phyloP scores from a whole-genome alignment of 148 eudicot genomes.

The Polygonum aviculare region DNA sequence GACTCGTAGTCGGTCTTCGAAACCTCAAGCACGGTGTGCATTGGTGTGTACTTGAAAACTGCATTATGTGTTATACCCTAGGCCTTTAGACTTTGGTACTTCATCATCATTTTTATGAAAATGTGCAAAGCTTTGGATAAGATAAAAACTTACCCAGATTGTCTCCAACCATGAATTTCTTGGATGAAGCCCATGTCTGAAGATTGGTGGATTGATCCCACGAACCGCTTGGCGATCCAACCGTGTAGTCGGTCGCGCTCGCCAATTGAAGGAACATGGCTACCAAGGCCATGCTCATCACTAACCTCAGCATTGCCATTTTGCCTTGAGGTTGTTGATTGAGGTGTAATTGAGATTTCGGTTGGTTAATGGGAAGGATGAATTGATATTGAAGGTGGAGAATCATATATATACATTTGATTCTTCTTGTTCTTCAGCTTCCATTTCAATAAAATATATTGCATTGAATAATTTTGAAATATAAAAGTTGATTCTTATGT shows the following conservation, averaged over 20 bases:
- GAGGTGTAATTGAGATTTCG: background rate
- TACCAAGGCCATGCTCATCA: background rate
- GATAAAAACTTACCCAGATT: constrained; percentile 17
- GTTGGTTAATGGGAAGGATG: background rate
- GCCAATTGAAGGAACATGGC: constrained; percentile 18
- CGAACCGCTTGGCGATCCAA: constrained; percentile 23
- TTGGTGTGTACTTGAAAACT: constrained; percentile 43
- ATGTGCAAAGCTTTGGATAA: background rate
- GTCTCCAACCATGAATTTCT: constrained; percentile 20
- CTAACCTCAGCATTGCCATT: background rate
- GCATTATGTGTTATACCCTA: constrained; percentile 8
- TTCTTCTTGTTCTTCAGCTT: background rate
- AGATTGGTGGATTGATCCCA: constrained; percentile 24
- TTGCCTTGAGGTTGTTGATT: background rate
- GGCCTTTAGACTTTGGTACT: background rate
- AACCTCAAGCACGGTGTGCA: constrained; percentile 55
- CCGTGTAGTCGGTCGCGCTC: constrained; percentile 17
- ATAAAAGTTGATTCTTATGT: background rate
- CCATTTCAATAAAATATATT: background rate
- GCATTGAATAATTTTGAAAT: background rate
- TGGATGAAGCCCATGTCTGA: constrained; percentile 16
- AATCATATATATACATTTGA: background rate
- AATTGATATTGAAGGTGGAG: background rate
- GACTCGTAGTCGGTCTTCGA: constrained; percentile 39
- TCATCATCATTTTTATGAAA: background rate